A percentile compares a stretch with the other conserved stretches of the same genome.
phyloP scores from a whole-genome alignment of 2,329 filamentous ascomycete genomes.

The Volutella citrinella region DNA sequence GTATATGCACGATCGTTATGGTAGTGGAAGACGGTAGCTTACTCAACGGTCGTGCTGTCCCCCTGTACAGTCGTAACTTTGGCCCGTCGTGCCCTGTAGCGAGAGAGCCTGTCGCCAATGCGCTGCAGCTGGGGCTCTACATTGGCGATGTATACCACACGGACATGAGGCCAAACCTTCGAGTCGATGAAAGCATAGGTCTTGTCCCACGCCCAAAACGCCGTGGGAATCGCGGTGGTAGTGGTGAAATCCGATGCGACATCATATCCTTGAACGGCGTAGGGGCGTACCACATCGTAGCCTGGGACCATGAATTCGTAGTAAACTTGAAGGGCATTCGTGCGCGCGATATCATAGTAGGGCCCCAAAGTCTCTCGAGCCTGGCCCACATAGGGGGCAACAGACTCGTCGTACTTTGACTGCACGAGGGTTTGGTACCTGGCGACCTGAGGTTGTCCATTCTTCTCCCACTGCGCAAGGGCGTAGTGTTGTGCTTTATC shows the following conservation, averaged over 20 bases:
- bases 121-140: slow-evolving; percentile 93
- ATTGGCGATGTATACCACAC: slow-evolving; percentile 80
- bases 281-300: slow-evolving; percentile 72
- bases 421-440: slow-evolving; percentile 60
- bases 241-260: slow-evolving; percentile 64
- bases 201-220: slow-evolving; percentile 67
- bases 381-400: slow-evolving; percentile 73
- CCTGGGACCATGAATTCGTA: slow-evolving; percentile 71
- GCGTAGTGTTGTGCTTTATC: slow-evolving; percentile 65
- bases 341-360: slow-evolving; percentile 66
- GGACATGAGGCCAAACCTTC: slow-evolving; percentile 77
- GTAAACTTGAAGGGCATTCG: slow-evolving; percentile 65
- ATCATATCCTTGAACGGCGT: slow-evolving; percentile 66
- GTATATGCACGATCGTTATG: too few relatives aligned
- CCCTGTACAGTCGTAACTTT: slow-evolving; percentile 30
- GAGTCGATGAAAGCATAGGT: slow-evolving; percentile 69
- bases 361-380: slow-evolving; percentile 59
- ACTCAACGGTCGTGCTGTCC: slow-evolving; percentile 10
- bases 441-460: slow-evolving; percentile 70
- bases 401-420: slow-evolving; percentile 63
- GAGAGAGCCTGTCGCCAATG: slow-evolving; percentile 84
- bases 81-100: slow-evolving; percentile 56
- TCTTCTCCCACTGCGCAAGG: slow-evolving; percentile 73
- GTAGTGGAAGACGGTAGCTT: too few relatives aligned
- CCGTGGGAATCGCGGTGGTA: slow-evolving; percentile 69